Conservation (phyloP, 192 early-diverging fungal genomes). For the Coemansia sp. region DNA sequence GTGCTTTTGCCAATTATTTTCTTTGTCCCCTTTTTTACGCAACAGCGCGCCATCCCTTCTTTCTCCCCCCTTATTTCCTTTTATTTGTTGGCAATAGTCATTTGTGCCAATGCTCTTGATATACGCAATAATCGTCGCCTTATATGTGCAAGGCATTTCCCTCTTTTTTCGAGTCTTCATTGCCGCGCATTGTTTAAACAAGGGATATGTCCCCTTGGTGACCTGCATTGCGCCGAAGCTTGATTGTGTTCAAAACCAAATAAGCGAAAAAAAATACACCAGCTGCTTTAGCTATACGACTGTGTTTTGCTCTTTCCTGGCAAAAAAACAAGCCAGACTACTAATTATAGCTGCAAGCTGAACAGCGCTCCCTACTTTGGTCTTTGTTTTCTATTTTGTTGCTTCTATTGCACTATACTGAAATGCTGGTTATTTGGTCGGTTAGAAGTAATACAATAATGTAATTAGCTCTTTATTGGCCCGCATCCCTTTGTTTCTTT, state of each 20-base stretch:
- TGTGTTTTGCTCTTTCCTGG: too few relatives aligned
- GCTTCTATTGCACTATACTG: not conserved
- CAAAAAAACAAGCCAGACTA: too few relatives aligned
- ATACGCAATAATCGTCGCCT: not conserved
- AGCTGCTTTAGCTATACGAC: too few relatives aligned
- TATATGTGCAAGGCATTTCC: not conserved
- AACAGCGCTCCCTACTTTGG: not conserved
- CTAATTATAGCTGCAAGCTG: too few relatives aligned
- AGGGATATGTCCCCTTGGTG: not conserved
- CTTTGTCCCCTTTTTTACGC: not conserved
- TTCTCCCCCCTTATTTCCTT: not conserved
- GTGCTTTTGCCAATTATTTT: not conserved
- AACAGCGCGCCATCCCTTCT: slow-evolving; percentile 12
- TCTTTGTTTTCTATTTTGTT: not conserved
- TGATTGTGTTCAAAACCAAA: not conserved
- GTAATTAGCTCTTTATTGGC: not conserved
- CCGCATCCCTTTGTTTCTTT: not conserved
- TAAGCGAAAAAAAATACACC: not conserved
- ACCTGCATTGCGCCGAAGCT: not conserved
- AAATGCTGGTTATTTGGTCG: not conserved
- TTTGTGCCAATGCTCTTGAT: not conserved
- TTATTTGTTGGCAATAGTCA: not conserved
- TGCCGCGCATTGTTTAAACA: not conserved
- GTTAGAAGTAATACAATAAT: not conserved
- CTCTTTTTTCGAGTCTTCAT: not conserved